Conservation (phyloP, 805 yeast species). For the Wickerhamomyces canadensis region DNA sequence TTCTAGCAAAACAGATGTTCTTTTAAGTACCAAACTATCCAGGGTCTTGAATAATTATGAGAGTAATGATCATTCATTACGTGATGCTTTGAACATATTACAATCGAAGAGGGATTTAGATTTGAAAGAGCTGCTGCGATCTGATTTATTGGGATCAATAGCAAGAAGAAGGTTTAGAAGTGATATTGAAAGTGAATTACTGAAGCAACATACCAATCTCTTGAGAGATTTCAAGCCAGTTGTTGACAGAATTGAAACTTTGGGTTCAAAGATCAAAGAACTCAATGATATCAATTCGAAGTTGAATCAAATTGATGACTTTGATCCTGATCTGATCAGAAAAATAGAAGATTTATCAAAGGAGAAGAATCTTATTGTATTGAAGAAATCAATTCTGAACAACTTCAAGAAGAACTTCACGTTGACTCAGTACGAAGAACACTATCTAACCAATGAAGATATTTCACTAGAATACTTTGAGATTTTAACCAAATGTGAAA, state of each 20-base stretch:
- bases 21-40: constrained; percentile 30
- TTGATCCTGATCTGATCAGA: constrained; percentile 12
- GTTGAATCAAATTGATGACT: constrained; percentile 9
- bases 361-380: constrained; percentile 15
- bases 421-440: constrained; percentile 66
- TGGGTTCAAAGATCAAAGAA: constrained; percentile 16
- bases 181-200: constrained; percentile 53
- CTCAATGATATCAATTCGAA: constrained; percentile 14
- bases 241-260: constrained; percentile 34
- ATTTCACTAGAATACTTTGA: constrained; percentile 51
- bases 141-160: constrained; percentile 49
- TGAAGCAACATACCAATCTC: constrained; percentile 48
- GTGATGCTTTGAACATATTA: constrained; percentile 29
- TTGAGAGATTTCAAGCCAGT: constrained; percentile 40
- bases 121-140: constrained; percentile 16
- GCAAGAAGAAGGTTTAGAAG: constrained; percentile 56
- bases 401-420: constrained; percentile 60
- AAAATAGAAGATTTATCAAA: constrained; percentile 16
- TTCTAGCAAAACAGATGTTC: constrained; percentile 25
- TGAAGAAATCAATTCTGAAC: constrained; percentile 47
- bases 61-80: constrained; percentile 25
- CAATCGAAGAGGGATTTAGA: constrained; percentile 28
- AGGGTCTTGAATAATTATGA: constrained; percentile 29
- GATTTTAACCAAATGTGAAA: constrained; percentile 54
- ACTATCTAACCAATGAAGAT: constrained; percentile 38